A percentile compares a stretch with the other conserved stretches of the same genome.
phyloP scores from a whole-genome alignment of 2,329 filamentous ascomycete species.

The Periconia sp. region DNA sequence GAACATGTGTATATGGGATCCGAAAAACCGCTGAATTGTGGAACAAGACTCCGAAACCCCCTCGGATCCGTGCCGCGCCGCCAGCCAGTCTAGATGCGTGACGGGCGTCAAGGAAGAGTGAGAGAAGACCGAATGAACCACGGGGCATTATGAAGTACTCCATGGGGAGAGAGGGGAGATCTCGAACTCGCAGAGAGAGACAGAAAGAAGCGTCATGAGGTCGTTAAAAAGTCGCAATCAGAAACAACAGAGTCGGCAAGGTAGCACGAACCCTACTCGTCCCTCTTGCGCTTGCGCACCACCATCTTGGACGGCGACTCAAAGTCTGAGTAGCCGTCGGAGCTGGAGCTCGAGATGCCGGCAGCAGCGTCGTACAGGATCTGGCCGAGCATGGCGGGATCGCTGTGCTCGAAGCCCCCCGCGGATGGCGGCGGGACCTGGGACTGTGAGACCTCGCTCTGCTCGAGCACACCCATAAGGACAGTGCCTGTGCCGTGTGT shows the following conservation, averaged over 20 bases:
- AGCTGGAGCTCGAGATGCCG: constrained; percentile 36
- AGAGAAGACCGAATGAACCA: constrained; percentile 29
- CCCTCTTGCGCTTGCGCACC: constrained; percentile 76
- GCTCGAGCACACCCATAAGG: constrained; percentile 84
- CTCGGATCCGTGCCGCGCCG: background rate
- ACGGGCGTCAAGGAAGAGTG: constrained; percentile 34
- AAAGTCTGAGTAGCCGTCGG: constrained; percentile 39
- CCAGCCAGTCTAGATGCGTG: constrained; percentile 36
- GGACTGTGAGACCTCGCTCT: constrained; percentile 56
- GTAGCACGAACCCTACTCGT: constrained; percentile 46
- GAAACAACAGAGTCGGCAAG: constrained; percentile 16
- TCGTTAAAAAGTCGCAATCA: constrained; percentile 30
- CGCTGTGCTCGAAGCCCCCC: constrained; percentile 36
- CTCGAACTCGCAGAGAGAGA: too few relatives aligned
- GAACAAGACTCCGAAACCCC: constrained; percentile 13
- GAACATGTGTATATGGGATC: background rate
- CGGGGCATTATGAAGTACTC: constrained; percentile 25
- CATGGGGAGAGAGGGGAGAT: constrained; percentile 18
- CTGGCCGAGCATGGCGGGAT: constrained; percentile 41
- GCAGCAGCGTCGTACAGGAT: constrained; percentile 44
- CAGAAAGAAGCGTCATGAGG: constrained; percentile 30
- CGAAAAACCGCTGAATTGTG: background rate
- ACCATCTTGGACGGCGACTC: constrained; percentile 51
- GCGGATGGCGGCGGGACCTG: constrained; percentile 23
- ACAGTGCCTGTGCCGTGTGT: constrained; percentile 90